Percentiles rank a stretch among this genome's conserved stretches.
These are phyloP conservation scores for Globisporangium acanthophoron DNA, from an alignment of 352 stramenopile genomes.

Conservation along the genomic window DNA sequence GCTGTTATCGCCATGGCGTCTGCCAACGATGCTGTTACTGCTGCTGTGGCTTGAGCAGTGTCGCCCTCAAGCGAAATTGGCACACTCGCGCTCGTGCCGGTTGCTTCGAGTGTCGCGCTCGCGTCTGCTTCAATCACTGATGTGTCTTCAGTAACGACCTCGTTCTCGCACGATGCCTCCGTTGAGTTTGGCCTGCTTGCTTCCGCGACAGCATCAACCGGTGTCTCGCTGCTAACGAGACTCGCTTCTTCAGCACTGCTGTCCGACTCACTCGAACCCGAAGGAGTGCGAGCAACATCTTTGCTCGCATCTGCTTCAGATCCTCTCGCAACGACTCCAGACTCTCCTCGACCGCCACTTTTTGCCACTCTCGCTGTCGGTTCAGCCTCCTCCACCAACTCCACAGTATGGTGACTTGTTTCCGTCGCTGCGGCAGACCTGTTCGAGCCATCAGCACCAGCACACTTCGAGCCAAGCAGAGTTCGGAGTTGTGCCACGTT, in stretches of 20 bases:
- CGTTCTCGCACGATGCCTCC: background rate
- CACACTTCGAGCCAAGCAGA: constrained; percentile 4
- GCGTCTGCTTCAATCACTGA: background rate
- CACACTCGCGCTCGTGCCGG: background rate
- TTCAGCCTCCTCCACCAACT: background rate
- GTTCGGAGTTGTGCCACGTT: constrained; percentile 10
- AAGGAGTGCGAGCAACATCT: background rate
- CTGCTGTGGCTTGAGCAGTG: background rate
- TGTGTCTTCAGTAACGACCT: background rate
- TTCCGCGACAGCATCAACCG: too few relatives aligned
- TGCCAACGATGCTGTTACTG: background rate
- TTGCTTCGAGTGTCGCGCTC: background rate
- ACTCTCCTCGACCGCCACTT: background rate
- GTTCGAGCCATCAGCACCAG: background rate
- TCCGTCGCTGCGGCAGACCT: background rate
- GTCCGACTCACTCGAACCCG: background rate
- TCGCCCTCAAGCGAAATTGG: background rate
- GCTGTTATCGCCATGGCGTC: background rate
- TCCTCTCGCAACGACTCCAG: background rate
- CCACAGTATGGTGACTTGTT: background rate
- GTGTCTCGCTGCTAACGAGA: background rate
- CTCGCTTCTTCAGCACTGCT: background rate
- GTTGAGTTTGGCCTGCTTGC: background rate
- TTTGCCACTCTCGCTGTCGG: background rate
- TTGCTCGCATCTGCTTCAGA: background rate